These are phyloP conservation scores for Conoideocrella luteorostrata DNA, from an alignment of 2,329 filamentous ascomycete genomes.

Conservation along the genomic window DNA sequence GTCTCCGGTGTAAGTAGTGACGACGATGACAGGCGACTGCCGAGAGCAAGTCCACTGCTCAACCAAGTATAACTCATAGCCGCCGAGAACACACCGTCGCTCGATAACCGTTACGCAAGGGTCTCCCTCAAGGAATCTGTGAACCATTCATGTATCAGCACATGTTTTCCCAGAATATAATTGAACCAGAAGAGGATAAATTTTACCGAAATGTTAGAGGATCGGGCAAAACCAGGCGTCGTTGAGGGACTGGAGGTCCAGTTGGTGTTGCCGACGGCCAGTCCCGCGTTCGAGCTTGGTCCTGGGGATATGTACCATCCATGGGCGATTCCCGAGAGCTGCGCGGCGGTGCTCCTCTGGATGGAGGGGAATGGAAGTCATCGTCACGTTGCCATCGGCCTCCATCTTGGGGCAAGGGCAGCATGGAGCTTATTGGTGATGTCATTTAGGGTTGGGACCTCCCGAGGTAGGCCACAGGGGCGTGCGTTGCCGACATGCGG, in stretches of 20 bases:
- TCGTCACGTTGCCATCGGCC: conserved; percentile 9
- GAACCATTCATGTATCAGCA: conserved; percentile 6
- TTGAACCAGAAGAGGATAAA: background rate
- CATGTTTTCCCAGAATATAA: background rate
- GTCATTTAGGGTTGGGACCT: conserved; percentile 7
- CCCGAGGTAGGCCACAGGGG: conserved; percentile 3
- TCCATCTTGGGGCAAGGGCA: conserved; percentile 9
- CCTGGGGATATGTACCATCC: conserved; percentile 3
- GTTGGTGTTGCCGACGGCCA: conserved; percentile 10
- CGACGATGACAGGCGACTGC: conserved; percentile 81
- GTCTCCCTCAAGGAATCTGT: conserved; percentile 79
- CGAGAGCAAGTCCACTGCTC: conserved; percentile 98
- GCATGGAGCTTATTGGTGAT: conserved; percentile 9
- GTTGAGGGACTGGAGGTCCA: conserved; percentile 25
- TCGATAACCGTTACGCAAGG: conserved; percentile 67
- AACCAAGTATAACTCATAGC: conserved; percentile 90
- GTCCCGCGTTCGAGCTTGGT: conserved; percentile 9
- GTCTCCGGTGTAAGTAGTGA: conserved; percentile 90
- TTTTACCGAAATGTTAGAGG: conserved; percentile 50
- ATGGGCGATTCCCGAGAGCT: conserved; percentile 1
- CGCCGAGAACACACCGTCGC: conserved; percentile 61
- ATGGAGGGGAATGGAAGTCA: conserved; percentile 2
- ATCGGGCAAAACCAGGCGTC: conserved; percentile 51
- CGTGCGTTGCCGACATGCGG: conserved; percentile 9
- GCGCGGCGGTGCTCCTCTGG: background rate